Conservation (phyloP, 805 yeast genomes). For the Saturnispora dispora region DNA sequence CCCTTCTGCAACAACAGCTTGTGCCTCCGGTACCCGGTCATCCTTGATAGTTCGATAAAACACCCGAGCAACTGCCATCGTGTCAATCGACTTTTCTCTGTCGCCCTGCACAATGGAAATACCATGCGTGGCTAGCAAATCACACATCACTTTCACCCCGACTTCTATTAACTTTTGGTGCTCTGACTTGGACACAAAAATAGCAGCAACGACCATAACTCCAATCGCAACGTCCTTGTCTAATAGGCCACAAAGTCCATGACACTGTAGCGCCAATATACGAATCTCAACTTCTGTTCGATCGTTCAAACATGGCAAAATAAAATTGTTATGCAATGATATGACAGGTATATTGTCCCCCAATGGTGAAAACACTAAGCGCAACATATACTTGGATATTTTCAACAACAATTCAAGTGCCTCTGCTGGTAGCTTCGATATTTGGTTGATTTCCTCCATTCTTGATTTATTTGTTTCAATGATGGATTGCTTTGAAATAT, state of each 20-base stretch:
- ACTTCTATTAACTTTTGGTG: constrained; percentile 52
- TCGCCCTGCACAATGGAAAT: constrained; percentile 51
- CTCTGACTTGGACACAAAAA: constrained; percentile 51
- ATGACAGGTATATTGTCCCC: constrained; percentile 56
- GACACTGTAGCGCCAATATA: constrained; percentile 59
- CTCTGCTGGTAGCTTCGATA: constrained; percentile 35
- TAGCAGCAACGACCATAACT: constrained; percentile 53
- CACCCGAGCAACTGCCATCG: constrained; percentile 56
- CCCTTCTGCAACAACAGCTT: constrained; percentile 78
- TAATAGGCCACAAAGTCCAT: constrained; percentile 72
- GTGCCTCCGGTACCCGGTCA: constrained; percentile 52
- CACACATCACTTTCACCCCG: constrained; percentile 65
- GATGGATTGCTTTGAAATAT: constrained; percentile 25
- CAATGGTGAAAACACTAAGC: constrained; percentile 54
- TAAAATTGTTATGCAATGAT: constrained; percentile 65
- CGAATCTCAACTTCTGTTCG: constrained; percentile 46
- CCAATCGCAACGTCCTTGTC: constrained; percentile 59
- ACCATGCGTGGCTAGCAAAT: constrained; percentile 73
- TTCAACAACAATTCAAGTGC: constrained; percentile 54
- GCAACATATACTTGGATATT: constrained; percentile 61
- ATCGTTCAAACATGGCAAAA: constrained; percentile 62
- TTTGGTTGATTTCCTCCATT: constrained; percentile 28
- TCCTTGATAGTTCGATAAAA: constrained; percentile 58
- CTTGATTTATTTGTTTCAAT: constrained; percentile 26
- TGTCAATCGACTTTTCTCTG: constrained; percentile 47